A percentile compares a stretch with the other conserved stretches of the same genome.
Evolutionary conservation across 2,329 filamentous ascomycete genomes (phyloP).

Genomic region (Monosporascus sp.): DNA sequence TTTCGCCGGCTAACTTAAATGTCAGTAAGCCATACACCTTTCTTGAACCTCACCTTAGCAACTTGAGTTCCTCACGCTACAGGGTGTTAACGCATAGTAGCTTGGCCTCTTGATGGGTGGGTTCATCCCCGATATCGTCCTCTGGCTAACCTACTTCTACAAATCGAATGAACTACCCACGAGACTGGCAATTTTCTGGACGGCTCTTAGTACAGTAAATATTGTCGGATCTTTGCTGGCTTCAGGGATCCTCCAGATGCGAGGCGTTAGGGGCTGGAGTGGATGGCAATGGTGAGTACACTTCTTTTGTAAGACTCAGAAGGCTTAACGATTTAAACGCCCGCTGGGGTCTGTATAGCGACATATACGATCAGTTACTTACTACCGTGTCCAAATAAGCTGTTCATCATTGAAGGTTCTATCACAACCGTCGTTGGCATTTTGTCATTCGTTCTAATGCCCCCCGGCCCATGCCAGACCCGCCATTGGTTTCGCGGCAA

Average conservation of each 20-base stretch:
- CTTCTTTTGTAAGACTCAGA: background rate
- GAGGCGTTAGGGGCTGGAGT: constrained; percentile 42
- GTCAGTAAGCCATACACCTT: no score
- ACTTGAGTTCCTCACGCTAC: no score
- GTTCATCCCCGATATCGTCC: constrained; percentile 59
- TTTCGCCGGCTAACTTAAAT: no score
- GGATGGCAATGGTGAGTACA: constrained; percentile 39
- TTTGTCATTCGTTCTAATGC: constrained; percentile 50
- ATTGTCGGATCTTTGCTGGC: constrained; percentile 49
- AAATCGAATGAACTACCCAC: constrained; percentile 63
- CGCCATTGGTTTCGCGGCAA: constrained; percentile 47
- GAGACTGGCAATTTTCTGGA: constrained; percentile 67
- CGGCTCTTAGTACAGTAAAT: constrained; percentile 51
- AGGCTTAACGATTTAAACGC: no score
- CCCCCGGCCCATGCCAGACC: constrained; percentile 45
- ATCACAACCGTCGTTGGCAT: constrained; percentile 44
- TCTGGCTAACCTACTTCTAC: constrained; percentile 73
- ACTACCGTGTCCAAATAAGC: constrained; percentile 9
- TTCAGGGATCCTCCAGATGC: constrained; percentile 47
- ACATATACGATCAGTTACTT: background rate
- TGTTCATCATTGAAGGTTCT: constrained; percentile 38
- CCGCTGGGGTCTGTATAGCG: no score
- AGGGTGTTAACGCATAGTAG: no score
- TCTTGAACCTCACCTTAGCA: no score
- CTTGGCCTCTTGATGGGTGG: constrained; percentile 50